Evolutionary conservation across 306 rosid species (phyloP).

Genomic region (Cucurbita argyrosperma): DNA sequence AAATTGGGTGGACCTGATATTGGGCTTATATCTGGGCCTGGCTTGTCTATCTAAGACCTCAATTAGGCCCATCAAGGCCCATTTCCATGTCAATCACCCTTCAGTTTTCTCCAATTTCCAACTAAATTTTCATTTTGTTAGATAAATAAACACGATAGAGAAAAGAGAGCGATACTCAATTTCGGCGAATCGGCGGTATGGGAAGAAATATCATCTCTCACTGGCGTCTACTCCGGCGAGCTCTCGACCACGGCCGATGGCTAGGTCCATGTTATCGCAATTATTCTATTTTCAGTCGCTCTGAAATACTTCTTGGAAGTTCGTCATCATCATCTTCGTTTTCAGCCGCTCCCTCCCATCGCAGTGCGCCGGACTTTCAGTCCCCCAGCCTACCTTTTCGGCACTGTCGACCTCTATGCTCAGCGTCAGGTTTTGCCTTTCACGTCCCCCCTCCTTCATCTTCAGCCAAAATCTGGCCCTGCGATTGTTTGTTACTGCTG

Average conservation of each 20-base stretch:
- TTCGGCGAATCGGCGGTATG: neutral
- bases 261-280: slow-evolving; percentile 5
- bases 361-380: neutral
- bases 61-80: neutral
- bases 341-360: neutral
- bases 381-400: neutral
- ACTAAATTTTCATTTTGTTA: neutral
- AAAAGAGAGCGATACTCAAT: neutral
- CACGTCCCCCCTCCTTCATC: neutral
- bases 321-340: neutral
- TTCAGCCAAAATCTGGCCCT: too few relatives aligned
- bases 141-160: neutral
- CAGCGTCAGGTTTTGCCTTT: slow-evolving; percentile 9
- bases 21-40: neutral
- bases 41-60: neutral
- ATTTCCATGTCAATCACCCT: neutral
- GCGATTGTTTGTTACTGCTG: neutral
- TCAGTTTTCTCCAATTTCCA: too few relatives aligned
- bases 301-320: neutral
- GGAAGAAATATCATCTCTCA: slow-evolving; percentile 19
- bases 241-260: slow-evolving; percentile 2
- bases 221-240: slow-evolving; percentile 10
- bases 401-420: slow-evolving; percentile 3
- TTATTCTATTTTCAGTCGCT: neutral
- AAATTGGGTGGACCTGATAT: neutral